phyloP scores from a whole-genome alignment of 169 alveolate species.

The Cryptosporidium andersoni region DNA sequence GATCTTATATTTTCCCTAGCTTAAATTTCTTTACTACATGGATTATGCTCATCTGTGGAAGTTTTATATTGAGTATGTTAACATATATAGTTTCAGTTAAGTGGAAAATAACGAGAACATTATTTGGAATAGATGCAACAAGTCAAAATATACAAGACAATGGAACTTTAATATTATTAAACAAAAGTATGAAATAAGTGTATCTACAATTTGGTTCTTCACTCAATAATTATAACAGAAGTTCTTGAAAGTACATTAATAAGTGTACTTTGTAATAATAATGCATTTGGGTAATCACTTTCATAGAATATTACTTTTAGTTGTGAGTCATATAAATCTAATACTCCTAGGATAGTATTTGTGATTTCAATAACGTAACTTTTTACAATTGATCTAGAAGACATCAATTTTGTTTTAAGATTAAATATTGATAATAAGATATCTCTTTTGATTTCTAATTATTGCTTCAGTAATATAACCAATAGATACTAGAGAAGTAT shows the following conservation, averaged over 20 bases:
- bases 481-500: neutral
- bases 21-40: constrained; percentile 31
- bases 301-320: constrained; percentile 29
- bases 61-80: constrained; percentile 12
- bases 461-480: neutral
- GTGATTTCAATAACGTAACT: neutral
- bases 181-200: neutral
- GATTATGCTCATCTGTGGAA: constrained; percentile 1
- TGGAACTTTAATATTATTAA: neutral
- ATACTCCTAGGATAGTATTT: neutral
- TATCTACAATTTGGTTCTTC: too few relatives aligned
- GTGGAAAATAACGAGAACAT: neutral
- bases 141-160: neutral
- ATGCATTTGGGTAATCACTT: constrained; percentile 1
- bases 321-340: neutral
- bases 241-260: neutral
- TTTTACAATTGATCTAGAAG: constrained; percentile 2
- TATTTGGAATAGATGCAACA: constrained; percentile 8
- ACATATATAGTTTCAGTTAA: constrained; percentile 17
- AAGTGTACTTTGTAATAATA: neutral
- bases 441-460: constrained; percentile 1
- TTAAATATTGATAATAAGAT: neutral
- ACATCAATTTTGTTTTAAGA: neutral
- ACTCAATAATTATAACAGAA: neutral
- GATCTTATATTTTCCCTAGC: constrained; percentile 31